A percentile compares a stretch with the other conserved stretches of the same genome.
These are phyloP conservation scores for Nicotiana sylvestris DNA, from an alignment of 257 asterid genomes.

Conservation along the genomic window DNA sequence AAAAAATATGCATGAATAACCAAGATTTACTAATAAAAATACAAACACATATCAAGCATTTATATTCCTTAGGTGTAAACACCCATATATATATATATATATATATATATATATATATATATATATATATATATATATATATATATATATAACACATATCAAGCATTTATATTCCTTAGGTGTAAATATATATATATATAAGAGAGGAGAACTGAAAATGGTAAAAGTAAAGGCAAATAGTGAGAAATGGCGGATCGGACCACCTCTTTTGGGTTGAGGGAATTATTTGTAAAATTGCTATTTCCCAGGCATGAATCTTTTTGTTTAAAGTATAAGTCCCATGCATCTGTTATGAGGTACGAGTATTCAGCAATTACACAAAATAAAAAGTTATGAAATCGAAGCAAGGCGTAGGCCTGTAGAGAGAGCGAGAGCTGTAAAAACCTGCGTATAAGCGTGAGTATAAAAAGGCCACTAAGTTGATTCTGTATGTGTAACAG, in stretches of 20 bases:
- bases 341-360: neutral
- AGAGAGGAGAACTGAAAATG: neutral
- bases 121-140: too few relatives aligned
- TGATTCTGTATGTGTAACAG: slow-evolving; percentile 41
- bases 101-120: too few relatives aligned
- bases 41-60: too few relatives aligned
- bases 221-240: neutral
- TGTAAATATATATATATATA: too few relatives aligned
- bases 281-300: neutral
- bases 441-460: slow-evolving; percentile 44
- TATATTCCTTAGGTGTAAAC: too few relatives aligned
- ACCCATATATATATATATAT: too few relatives aligned
- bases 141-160: too few relatives aligned
- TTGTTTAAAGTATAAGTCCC: neutral
- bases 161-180: too few relatives aligned
- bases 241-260: neutral
- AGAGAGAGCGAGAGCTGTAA: slow-evolving; percentile 16
- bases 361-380: neutral
- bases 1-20: too few relatives aligned
- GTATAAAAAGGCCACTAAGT: slow-evolving; percentile 29
- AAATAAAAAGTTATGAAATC: slow-evolving; percentile 7
- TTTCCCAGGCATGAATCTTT: slow-evolving; percentile 5
- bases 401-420: slow-evolving; percentile 29
- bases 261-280: neutral
- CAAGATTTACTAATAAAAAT: too few relatives aligned